These are phyloP conservation scores for Plantago major DNA, from an alignment of 257 asterid species.

Conservation along the genomic window DNA sequence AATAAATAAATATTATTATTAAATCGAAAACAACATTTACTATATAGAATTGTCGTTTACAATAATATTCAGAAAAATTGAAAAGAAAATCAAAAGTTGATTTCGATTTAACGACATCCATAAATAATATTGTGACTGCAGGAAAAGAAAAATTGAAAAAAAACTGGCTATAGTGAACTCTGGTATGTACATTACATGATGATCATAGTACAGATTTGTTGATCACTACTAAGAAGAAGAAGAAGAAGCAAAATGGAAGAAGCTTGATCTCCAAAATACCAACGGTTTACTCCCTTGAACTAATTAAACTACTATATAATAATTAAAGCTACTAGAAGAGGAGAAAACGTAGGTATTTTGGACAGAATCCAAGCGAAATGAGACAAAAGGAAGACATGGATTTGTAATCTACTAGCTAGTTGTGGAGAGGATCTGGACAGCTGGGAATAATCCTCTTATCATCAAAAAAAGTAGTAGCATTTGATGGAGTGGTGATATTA, in stretches of 20 bases:
- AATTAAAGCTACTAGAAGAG: background rate
- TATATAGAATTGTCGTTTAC: too few species aligned
- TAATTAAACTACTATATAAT: background rate
- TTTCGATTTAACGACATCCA: too few species aligned
- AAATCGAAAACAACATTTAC: too few species aligned
- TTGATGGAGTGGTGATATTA: conserved; percentile 14
- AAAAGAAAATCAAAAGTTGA: too few species aligned
- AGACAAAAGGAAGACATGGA: background rate
- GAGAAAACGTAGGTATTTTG: conserved; percentile 81
- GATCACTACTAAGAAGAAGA: too few species aligned
- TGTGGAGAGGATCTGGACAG: conserved; percentile 97
- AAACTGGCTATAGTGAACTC: too few species aligned
- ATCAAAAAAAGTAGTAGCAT: conserved; percentile 44
- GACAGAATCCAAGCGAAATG: conserved; percentile 21
- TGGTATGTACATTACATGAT: background rate
- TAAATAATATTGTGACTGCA: too few species aligned
- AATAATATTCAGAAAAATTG: too few species aligned
- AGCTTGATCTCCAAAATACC: conserved; percentile 65
- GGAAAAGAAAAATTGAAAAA: too few species aligned
- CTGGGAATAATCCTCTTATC: conserved; percentile 66
- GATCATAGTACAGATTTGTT: background rate
- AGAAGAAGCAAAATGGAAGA: conserved; percentile 9
- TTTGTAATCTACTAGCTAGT: conserved; percentile 27
- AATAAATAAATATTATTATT: too few species aligned
- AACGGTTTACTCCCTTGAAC: conserved; percentile 51